A percentile compares a stretch with the other conserved stretches of the same genome.
These are phyloP conservation scores for Trypanosoma avium DNA, from an alignment of 208 protist genomes.

Conservation along the genomic window DNA sequence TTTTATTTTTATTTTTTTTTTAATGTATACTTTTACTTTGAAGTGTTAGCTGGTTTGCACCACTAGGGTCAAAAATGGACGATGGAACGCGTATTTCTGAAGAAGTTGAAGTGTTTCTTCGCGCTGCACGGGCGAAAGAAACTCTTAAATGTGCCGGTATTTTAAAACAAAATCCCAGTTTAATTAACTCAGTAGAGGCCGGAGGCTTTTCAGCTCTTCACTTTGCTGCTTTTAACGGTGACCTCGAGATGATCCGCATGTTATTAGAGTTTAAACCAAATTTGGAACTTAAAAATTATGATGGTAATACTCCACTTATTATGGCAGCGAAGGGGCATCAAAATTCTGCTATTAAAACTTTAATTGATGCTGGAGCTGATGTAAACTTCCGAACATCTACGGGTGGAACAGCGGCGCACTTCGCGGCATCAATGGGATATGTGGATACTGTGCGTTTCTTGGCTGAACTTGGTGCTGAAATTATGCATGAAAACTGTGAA, in stretches of 20 bases:
- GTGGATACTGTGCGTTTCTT: slow-evolving; percentile 67
- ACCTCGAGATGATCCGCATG: slow-evolving; percentile 66
- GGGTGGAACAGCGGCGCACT: slow-evolving; percentile 72
- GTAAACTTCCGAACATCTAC: slow-evolving; percentile 57
- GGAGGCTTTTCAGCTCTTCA: slow-evolving; percentile 85
- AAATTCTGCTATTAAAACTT: slow-evolving; percentile 49
- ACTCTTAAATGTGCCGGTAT: slow-evolving; percentile 41
- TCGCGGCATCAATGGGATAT: slow-evolving; percentile 78
- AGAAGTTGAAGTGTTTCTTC: slow-evolving; percentile 85
- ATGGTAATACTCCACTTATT: slow-evolving; percentile 83
- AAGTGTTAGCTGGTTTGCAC: slow-evolving; percentile 9
- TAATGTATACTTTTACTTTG: slow-evolving; percentile 8
- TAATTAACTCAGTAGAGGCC: slow-evolving; percentile 74
- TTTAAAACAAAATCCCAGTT: slow-evolving; percentile 53
- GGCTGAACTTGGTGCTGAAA: slow-evolving; percentile 58
- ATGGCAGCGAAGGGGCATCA: slow-evolving; percentile 81
- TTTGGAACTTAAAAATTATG: slow-evolving; percentile 74
- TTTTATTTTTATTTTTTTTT: slow-evolving; percentile 10
- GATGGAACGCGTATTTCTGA: slow-evolving; percentile 77
- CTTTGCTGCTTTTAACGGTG: slow-evolving; percentile 88
- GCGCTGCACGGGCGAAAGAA: slow-evolving; percentile 58
- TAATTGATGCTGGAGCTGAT: slow-evolving; percentile 69
- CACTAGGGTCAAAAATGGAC: slow-evolving; percentile 55
- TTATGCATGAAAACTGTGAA: slow-evolving; percentile 45
- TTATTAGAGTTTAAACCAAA: slow-evolving; percentile 58